A percentile compares a stretch with the other conserved stretches of the same genome.
Evolutionary conservation across 2,329 filamentous ascomycete species (phyloP).

Genomic region (Fusarium lyarnte): DNA sequence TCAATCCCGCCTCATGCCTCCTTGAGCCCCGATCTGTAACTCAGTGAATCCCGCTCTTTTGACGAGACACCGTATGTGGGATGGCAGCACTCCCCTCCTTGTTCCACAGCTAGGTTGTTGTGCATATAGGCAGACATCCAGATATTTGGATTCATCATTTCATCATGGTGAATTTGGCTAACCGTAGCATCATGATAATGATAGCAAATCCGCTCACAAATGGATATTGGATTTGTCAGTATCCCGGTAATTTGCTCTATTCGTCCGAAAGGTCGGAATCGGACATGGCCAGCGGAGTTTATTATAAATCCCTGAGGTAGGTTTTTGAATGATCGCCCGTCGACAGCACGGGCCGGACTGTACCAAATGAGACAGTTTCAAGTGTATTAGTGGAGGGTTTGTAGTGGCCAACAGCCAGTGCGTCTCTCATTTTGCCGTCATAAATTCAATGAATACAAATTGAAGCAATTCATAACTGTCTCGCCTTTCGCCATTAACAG

Average conservation of each 20-base stretch:
- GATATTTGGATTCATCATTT: background rate
- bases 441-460: background rate
- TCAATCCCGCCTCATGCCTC: slow-evolving; percentile 1
- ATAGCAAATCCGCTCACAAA: slow-evolving; percentile 3
- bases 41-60: slow-evolving; percentile 37
- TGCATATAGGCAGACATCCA: slow-evolving; percentile 26
- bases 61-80: slow-evolving; percentile 27
- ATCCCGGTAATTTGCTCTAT: background rate
- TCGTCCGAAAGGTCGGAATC: background rate
- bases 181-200: background rate
- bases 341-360: slow-evolving; percentile 10
- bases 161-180: background rate
- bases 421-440: background rate
- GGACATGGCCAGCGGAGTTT: slow-evolving; percentile 31
- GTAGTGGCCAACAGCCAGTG: background rate
- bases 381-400: slow-evolving; percentile 16
- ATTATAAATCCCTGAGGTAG: slow-evolving; percentile 14
- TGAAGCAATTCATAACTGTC: background rate
- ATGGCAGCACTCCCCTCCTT: slow-evolving; percentile 31
- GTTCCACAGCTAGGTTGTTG: slow-evolving; percentile 21
- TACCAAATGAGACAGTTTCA: slow-evolving; percentile 32
- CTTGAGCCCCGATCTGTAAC: slow-evolving; percentile 16
- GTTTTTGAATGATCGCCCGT: slow-evolving; percentile 7
- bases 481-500: slow-evolving; percentile 4
- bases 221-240: slow-evolving; percentile 7